Base-by-base conservation (phyloP, 345 rosid genomes). In the Viola odorata region DNA sequence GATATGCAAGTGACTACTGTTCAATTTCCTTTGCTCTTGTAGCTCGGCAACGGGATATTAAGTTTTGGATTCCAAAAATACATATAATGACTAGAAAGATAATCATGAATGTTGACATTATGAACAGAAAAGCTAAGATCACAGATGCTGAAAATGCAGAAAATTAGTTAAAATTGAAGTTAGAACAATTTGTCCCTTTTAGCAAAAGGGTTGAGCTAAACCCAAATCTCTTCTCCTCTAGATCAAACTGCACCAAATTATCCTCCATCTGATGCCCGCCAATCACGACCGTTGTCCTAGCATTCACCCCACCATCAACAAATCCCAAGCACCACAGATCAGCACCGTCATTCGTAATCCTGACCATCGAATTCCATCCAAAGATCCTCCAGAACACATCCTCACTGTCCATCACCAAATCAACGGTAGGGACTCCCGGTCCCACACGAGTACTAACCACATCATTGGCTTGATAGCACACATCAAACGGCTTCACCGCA, bases 261-360 rank as follows among this genome's bases (percentile, higher is more conserved):
- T 63, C 58, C 41, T 63, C 51, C 15, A 63, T 13, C 10, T 63
- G 66, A 17, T 63, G 50, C 39, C 58, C 66, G 4, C 66, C 58
- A 54, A 63, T 44, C 17, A 63, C 67, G 7, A 63, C 44, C 11
- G 67, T 17, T 5, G 58, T 44, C 39, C 50, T 23, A 0, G 50
- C 32, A 42, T 54, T 36, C 5, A 3, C 52, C 5, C 67, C 67
- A 14, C 59, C 67, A 53, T 63, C 59, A 39, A 63, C 50, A 17
- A 63, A 53, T 23, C 52, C 59, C 50, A 63, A 11, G 50, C 59
- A 53, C 58, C 37, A 15, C 14, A 49, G 3, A n/a, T 47, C 37
- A 3, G 4, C 23, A 14, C 17, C 41, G 0, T 8, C 6, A 5
- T 37, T 37, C 15, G 36, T 52, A 17, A 52, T 17, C 55, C 55